Evolutionary conservation across 495 filamentous ascomycete genomes (phyloP).

Genomic region (Astrothelium subdiscretum): DNA sequence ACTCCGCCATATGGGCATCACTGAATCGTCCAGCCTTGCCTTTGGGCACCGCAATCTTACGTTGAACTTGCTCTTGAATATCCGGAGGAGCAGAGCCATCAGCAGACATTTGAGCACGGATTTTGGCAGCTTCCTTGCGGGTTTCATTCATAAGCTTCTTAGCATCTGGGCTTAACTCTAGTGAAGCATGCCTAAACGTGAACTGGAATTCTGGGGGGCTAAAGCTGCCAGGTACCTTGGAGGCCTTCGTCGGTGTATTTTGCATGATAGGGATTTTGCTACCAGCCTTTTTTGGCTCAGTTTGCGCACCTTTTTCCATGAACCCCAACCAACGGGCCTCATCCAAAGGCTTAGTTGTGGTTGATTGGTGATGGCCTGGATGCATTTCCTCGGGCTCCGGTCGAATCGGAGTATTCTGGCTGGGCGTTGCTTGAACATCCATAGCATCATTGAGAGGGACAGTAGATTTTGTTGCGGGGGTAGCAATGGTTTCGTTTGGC

Average conservation of each 20-base stretch:
- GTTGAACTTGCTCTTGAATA: constrained; percentile 35
- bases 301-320: constrained; percentile 21
- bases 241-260: constrained; percentile 22
- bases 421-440: constrained; percentile 18
- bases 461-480: constrained; percentile 6
- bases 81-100: constrained; percentile 1
- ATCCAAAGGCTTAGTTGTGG: constrained; percentile 24
- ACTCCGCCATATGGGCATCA: constrained; percentile 70
- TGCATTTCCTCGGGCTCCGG: constrained; percentile 28
- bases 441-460: background rate
- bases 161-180: constrained; percentile 59
- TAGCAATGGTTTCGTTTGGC: background rate
- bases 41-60: constrained; percentile 68
- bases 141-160: constrained; percentile 67
- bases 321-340: constrained; percentile 31
- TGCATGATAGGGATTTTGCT: constrained; percentile 15
- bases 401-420: constrained; percentile 22
- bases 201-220: constrained; percentile 63
- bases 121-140: constrained; percentile 54
- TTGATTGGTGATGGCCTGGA: constrained; percentile 25
- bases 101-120: constrained; percentile 52
- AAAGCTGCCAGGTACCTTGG: constrained; percentile 9
- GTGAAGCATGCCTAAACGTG: constrained; percentile 45
- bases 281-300: constrained; percentile 23
- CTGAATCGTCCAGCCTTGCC: constrained; percentile 69